Evolutionary conservation across 2,329 filamentous ascomycete species (phyloP).

Genomic region (Neonectria ditissima): DNA sequence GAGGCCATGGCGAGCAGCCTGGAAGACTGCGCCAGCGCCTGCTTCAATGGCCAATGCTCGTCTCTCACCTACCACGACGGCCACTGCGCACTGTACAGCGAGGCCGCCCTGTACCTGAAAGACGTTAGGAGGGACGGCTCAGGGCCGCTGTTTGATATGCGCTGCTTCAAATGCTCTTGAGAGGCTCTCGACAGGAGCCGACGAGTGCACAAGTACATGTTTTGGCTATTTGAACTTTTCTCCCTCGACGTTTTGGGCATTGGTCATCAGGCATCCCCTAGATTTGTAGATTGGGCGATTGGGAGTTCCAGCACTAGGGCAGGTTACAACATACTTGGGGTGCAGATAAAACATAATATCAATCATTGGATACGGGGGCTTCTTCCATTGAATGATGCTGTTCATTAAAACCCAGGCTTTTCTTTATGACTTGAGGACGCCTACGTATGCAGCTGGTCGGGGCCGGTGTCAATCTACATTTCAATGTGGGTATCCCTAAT

Average conservation of each 20-base stretch:
- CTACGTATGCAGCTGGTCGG: too few species aligned
- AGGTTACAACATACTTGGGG: too few species aligned
- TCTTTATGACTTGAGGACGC: too few species aligned
- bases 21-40: slow-evolving; percentile 6
- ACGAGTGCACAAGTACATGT: too few species aligned
- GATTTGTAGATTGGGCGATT: neutral
- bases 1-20: neutral
- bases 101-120: slow-evolving; percentile 10
- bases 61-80: slow-evolving; percentile 1
- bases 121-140: neutral
- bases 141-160: slow-evolving; percentile 10
- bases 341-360: too few species aligned
- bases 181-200: neutral
- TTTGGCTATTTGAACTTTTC: neutral
- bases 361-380: too few species aligned
- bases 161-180: slow-evolving; percentile 13
- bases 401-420: too few species aligned
- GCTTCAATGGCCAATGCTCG: neutral
- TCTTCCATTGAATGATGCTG: too few species aligned
- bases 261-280: too few species aligned
- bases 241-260: neutral
- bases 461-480: slow-evolving; percentile 31
- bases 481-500: slow-evolving; percentile 28
- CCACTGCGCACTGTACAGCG: slow-evolving; percentile 4
- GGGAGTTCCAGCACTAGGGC: neutral